phyloP scores from a whole-genome alignment of 164 flowering plant genomes.

The Brasenia schreberi region DNA sequence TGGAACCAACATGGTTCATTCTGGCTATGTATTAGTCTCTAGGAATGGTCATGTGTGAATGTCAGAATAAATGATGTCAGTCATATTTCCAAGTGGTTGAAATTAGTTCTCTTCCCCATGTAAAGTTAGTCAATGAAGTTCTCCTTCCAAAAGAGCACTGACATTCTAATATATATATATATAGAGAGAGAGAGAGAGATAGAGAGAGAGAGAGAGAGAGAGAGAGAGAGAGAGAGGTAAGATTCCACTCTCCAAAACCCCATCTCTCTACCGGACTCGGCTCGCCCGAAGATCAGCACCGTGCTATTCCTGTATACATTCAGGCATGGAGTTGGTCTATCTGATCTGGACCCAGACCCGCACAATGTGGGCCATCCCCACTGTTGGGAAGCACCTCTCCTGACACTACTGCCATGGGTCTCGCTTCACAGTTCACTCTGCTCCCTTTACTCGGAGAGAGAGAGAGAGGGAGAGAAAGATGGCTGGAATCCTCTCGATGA shows the following conservation, averaged over 20 bases:
- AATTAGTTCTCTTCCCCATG: background rate
- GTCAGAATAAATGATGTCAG: background rate
- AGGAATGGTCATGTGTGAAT: background rate
- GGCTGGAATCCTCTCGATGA: background rate
- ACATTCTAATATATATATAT: too few relatives aligned
- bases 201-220: background rate
- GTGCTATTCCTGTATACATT: too few relatives aligned
- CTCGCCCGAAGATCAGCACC: too few relatives aligned
- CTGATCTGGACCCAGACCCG: too few relatives aligned
- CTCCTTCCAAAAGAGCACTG: too few relatives aligned
- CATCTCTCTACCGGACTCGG: too few relatives aligned
- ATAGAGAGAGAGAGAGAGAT: background rate
- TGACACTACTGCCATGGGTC: too few relatives aligned
- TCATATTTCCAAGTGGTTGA: background rate
- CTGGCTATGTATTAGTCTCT: background rate
- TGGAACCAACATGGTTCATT: background rate
- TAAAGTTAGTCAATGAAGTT: background rate
- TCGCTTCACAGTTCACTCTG: too few relatives aligned
- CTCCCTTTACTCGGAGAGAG: background rate
- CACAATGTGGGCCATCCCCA: too few relatives aligned
- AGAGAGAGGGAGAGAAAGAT: background rate
- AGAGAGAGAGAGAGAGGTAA: background rate
- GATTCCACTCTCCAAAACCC: too few relatives aligned
- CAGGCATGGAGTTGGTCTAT: too few relatives aligned
- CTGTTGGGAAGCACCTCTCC: too few relatives aligned